phyloP scores from a whole-genome alignment of 2,329 filamentous ascomycete genomes.

The Diaporthe ampelina region DNA sequence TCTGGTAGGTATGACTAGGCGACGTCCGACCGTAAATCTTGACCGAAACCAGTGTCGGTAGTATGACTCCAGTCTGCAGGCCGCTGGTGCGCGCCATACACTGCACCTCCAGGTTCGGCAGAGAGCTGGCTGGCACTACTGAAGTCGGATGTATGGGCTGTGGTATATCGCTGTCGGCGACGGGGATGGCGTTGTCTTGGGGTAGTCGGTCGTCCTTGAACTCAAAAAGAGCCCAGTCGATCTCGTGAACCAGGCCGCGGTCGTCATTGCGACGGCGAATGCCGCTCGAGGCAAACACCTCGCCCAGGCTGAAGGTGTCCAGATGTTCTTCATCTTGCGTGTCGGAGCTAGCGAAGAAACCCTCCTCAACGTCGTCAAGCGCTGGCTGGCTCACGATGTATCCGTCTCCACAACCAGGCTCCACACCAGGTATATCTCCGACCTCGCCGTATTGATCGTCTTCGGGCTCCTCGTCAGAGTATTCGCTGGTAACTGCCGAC shows the following conservation, averaged over 20 bases:
- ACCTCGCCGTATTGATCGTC: constrained; percentile 70
- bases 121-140: constrained; percentile 69
- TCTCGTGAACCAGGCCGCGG: constrained; percentile 84
- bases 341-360: constrained; percentile 82
- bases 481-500: constrained; percentile 66
- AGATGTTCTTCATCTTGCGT: constrained; percentile 86
- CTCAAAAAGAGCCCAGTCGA: constrained; percentile 94
- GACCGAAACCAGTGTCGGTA: constrained; percentile 83
- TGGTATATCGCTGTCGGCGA: constrained; percentile 45
- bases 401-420: constrained; percentile 80
- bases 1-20: constrained; percentile 79
- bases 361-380: constrained; percentile 85
- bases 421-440: constrained; percentile 85
- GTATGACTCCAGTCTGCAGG: constrained; percentile 82
- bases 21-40: constrained; percentile 88
- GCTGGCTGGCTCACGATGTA: constrained; percentile 93
- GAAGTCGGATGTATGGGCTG: constrained; percentile 66
- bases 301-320: constrained; percentile 83
- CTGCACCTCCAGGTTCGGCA: constrained; percentile 85
- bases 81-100: constrained; percentile 91
- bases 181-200: constrained; percentile 77
- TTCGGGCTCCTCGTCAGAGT: constrained; percentile 61
- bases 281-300: constrained; percentile 90
- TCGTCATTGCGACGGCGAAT: constrained; percentile 81
- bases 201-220: constrained; percentile 81